phyloP scores from a whole-genome alignment of 2,329 filamentous ascomycete species.

The Myotisia sp. region DNA sequence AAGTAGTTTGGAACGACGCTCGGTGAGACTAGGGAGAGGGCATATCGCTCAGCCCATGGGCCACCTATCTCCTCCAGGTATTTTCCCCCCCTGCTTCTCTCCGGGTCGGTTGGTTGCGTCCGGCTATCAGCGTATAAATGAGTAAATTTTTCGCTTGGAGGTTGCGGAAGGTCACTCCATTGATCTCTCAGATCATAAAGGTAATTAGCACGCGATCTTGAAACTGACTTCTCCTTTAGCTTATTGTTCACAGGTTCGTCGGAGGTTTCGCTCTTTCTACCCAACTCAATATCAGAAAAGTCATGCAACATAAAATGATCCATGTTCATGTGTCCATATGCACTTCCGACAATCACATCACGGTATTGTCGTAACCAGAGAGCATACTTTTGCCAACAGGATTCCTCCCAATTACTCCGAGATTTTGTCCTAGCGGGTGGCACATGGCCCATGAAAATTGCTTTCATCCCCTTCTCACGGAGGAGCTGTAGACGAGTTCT shows the following conservation, averaged over 20 bases:
- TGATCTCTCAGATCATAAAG: constrained; percentile 58
- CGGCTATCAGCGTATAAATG: constrained; percentile 4
- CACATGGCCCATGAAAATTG: constrained; percentile 85
- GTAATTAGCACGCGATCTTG: constrained; percentile 61
- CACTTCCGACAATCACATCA: constrained; percentile 63
- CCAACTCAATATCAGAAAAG: constrained; percentile 57
- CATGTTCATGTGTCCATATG: constrained; percentile 97
- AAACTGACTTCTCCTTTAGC: constrained; percentile 39
- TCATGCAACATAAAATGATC: constrained; percentile 94
- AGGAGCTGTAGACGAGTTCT: constrained; percentile 74
- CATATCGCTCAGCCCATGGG: constrained; percentile 70
- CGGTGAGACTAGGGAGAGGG: constrained; percentile 63
- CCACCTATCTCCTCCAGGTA: constrained; percentile 59
- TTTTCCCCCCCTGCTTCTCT: constrained; percentile 38
- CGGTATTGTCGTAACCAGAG: constrained; percentile 82
- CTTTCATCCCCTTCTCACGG: constrained; percentile 76
- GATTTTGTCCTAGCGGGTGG: constrained; percentile 73
- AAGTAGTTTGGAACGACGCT: constrained; percentile 90
- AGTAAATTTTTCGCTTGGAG: constrained; percentile 19
- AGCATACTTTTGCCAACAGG: constrained; percentile 95
- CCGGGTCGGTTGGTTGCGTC: constrained; percentile 3
- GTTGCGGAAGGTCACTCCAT: constrained; percentile 63
- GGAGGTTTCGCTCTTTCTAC: constrained; percentile 15
- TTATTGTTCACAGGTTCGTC: not conserved
- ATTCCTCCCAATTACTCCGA: constrained; percentile 88